These are phyloP conservation scores for Ephemerocybe angulata DNA, from an alignment of 768 basidiomycete genomes.

Conservation along the genomic window DNA sequence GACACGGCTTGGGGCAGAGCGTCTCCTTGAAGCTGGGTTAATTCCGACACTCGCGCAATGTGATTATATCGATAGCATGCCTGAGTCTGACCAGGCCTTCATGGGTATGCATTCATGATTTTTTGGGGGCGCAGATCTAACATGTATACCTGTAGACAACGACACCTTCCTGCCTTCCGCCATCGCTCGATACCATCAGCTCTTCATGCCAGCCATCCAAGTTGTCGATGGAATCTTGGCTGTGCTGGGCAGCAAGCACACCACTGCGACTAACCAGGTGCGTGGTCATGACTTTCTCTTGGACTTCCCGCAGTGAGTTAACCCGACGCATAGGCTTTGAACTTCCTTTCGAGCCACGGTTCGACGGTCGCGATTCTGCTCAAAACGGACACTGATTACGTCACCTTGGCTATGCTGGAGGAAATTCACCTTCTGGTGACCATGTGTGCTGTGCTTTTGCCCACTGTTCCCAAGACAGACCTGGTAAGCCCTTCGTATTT, in stretches of 20 bases:
- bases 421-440: constrained; percentile 79
- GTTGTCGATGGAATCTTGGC: constrained; percentile 74
- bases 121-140: constrained; percentile 12
- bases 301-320: neutral
- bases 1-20: constrained; percentile 79
- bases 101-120: constrained; percentile 49
- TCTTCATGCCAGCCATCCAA: constrained; percentile 84
- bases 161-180: constrained; percentile 87
- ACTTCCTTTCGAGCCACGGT: constrained; percentile 78
- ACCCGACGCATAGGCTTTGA: constrained; percentile 51
- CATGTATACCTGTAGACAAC: constrained; percentile 46
- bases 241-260: constrained; percentile 67
- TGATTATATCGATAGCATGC: constrained; percentile 82
- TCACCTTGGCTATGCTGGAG: constrained; percentile 64
- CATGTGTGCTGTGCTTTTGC: constrained; percentile 64
- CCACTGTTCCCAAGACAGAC: constrained; percentile 71
- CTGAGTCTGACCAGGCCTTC: constrained; percentile 77
- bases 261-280: constrained; percentile 69
- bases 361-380: constrained; percentile 82
- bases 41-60: constrained; percentile 75
- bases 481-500: constrained; percentile 54
- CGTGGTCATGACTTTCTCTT: constrained; percentile 9
- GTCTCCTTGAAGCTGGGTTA: constrained; percentile 73
- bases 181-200: constrained; percentile 85
- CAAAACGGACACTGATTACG: constrained; percentile 63